Evolutionary conservation across 2,329 filamentous ascomycete genomes (phyloP).

Genomic region (Fusarium metavorans): DNA sequence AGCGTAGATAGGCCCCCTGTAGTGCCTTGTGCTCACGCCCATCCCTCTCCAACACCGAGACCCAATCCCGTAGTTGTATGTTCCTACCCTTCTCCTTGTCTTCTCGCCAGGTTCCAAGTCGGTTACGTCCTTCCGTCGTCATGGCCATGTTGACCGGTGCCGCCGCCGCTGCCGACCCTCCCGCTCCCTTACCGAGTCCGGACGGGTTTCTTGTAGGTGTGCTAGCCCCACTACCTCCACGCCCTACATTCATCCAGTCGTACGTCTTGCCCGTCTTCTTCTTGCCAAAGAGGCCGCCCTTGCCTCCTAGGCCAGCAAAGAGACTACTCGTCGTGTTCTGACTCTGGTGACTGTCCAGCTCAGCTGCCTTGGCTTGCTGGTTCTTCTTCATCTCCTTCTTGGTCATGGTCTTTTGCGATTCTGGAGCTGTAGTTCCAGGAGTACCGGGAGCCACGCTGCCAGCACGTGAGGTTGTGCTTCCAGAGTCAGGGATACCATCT

Average conservation of each 20-base stretch:
- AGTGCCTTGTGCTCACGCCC: slow-evolving; percentile 74
- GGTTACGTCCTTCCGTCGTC: slow-evolving; percentile 69
- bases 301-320: slow-evolving; percentile 74
- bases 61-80: slow-evolving; percentile 87
- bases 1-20: slow-evolving; percentile 66
- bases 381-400: slow-evolving; percentile 90
- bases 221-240: slow-evolving; percentile 64
- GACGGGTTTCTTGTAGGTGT: slow-evolving; percentile 58
- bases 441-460: slow-evolving; percentile 71
- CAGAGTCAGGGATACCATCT: slow-evolving; percentile 66
- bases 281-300: slow-evolving; percentile 67
- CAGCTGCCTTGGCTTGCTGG: slow-evolving; percentile 79
- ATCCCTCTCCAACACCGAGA: slow-evolving; percentile 83
- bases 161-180: slow-evolving; percentile 46
- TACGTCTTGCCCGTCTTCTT: slow-evolving; percentile 77
- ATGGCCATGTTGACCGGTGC: slow-evolving; percentile 55
- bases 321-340: slow-evolving; percentile 87
- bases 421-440: slow-evolving; percentile 72
- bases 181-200: slow-evolving; percentile 50
- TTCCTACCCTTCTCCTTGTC: slow-evolving; percentile 80
- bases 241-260: slow-evolving; percentile 75
- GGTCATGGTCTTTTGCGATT: slow-evolving; percentile 76
- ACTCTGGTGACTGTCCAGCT: slow-evolving; percentile 82
- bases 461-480: slow-evolving; percentile 61
- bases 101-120: slow-evolving; percentile 82